Percentiles rank a stretch among this genome's conserved stretches.
Evolutionary conservation across 257 asterid species (phyloP).

Genomic region (Solanum rostratum): DNA sequence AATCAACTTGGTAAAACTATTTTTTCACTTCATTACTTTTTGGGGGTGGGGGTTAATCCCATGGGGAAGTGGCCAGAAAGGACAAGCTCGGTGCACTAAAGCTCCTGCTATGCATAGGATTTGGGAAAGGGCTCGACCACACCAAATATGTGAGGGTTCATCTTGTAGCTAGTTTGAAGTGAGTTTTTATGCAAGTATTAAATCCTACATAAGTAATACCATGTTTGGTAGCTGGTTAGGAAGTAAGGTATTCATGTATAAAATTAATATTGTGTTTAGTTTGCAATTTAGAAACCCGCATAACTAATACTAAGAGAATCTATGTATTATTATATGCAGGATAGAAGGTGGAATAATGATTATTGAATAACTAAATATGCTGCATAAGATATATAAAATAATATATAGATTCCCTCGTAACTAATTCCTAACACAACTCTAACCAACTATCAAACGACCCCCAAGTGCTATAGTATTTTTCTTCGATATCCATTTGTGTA

Average conservation of each 20-base stretch:
- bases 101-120: too few species aligned
- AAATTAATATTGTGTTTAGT: neutral
- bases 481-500: neutral
- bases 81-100: too few species aligned
- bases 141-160: neutral
- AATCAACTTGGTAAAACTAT: neutral
- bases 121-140: too few species aligned
- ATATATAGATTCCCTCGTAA: neutral
- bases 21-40: neutral
- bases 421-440: neutral
- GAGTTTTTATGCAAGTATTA: neutral
- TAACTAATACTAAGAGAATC: neutral
- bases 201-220: neutral
- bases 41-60: neutral
- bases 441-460: neutral
- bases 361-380: neutral
- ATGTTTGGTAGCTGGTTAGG: neutral
- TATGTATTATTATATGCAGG: neutral
- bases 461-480: neutral
- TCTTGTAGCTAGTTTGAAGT: neutral
- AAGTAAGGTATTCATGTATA: neutral
- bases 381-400: neutral
- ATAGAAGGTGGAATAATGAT: neutral
- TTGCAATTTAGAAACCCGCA: neutral
- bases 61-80: neutral